Conservation (phyloP, 345 rosid genomes). For the Salix caprea region DNA sequence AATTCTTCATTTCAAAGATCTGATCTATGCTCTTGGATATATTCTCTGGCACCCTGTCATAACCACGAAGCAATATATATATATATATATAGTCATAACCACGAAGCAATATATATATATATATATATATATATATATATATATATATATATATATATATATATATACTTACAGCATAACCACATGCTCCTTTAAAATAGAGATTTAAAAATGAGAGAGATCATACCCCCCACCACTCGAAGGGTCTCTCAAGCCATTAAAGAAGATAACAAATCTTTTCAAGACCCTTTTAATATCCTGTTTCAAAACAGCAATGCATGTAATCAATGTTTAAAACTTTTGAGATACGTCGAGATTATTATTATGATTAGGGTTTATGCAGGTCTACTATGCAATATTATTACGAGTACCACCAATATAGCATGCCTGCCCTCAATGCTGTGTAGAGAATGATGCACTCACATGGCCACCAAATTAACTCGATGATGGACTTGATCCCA, state of each 20-base stretch:
- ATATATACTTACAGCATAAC: too few species aligned
- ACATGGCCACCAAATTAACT: slow-evolving; percentile 52
- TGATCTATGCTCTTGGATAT: slow-evolving; percentile 39
- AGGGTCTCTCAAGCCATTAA: slow-evolving; percentile 69
- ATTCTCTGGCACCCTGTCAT: slow-evolving; percentile 44
- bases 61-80: not conserved
- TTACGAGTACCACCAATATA: not conserved
- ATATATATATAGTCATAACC: too few species aligned
- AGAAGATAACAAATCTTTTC: slow-evolving; percentile 60
- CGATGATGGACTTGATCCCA: too few species aligned
- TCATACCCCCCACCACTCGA: slow-evolving; percentile 74
- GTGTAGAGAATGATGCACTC: not conserved
- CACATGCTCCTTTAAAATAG: not conserved
- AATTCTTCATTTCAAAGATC: not conserved
- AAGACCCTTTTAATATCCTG: slow-evolving; percentile 45
- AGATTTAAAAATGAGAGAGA: not conserved
- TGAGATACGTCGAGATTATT: not conserved
- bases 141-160: too few species aligned
- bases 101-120: too few species aligned
- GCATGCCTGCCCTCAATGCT: not conserved
- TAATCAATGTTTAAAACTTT: not conserved
- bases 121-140: too few species aligned
- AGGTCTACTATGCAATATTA: not conserved
- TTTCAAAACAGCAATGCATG: not conserved
- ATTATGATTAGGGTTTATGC: not conserved